Conservation (phyloP, 352 stramenopile genomes). For the Pythium coloratum region DNA sequence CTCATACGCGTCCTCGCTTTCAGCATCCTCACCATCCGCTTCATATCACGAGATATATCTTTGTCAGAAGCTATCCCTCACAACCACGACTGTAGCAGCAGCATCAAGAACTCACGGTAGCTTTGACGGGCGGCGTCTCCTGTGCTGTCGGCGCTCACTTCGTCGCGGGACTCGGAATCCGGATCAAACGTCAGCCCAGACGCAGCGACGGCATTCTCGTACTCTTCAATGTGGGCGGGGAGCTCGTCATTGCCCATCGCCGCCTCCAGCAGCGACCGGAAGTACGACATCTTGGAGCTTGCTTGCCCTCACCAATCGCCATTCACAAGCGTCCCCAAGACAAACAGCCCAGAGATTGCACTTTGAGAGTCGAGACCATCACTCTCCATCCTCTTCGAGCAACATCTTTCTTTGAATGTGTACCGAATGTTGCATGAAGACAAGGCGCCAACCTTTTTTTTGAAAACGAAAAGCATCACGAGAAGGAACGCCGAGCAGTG, state of each 20-base stretch:
- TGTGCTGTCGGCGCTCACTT: slow-evolving; percentile 25
- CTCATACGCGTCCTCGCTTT: slow-evolving; percentile 60
- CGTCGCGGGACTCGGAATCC: slow-evolving; percentile 26
- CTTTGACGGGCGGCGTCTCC: neutral
- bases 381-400: slow-evolving; percentile 16
- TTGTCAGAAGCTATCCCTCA: neutral
- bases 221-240: slow-evolving; percentile 47
- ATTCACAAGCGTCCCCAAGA: neutral
- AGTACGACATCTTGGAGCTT: slow-evolving; percentile 61
- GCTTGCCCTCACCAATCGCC: neutral
- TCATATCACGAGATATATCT: neutral
- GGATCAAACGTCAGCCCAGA: slow-evolving; percentile 32
- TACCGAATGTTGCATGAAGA: slow-evolving; percentile 29
- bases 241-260: slow-evolving; percentile 70
- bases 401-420: slow-evolving; percentile 15
- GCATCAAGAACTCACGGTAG: neutral
- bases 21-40: slow-evolving; percentile 32
- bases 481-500: slow-evolving; percentile 28
- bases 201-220: slow-evolving; percentile 34
- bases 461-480: slow-evolving; percentile 9
- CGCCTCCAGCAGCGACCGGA: slow-evolving; percentile 80
- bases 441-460: slow-evolving; percentile 17
- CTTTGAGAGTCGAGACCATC: slow-evolving; percentile 16
- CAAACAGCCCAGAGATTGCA: slow-evolving; percentile 7
- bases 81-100: neutral